Percentiles rank a stretch among this genome's conserved stretches.
Evolutionary conservation across 176 grass and related monocot species (phyloP).

Genomic region (Sorghum bicolor): DNA sequence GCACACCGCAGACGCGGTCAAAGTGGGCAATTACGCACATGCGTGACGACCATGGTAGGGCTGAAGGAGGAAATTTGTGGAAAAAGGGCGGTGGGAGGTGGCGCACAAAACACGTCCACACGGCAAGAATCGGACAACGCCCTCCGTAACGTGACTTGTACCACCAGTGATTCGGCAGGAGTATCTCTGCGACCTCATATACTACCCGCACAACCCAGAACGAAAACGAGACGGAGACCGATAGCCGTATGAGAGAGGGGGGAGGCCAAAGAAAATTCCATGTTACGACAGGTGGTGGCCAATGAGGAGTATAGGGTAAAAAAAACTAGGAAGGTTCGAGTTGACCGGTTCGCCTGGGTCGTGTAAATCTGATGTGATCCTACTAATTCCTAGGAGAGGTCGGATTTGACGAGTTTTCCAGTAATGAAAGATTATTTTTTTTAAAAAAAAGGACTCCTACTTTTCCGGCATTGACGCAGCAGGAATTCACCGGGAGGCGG

Average conservation of each 20-base stretch:
- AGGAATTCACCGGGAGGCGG: conserved; percentile 15
- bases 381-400: not conserved
- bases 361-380: conserved; percentile 8
- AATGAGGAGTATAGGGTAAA: not conserved
- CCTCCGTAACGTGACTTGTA: not conserved
- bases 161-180: not conserved
- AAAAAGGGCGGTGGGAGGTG: conserved; percentile 25
- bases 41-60: conserved; percentile 21
- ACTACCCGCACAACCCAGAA: not conserved
- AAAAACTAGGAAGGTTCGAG: not conserved
- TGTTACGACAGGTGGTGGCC: not conserved
- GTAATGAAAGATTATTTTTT: not conserved
- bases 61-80: conserved; percentile 17
- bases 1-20: conserved; percentile 33
- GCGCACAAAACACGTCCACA: conserved; percentile 29
- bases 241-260: not conserved
- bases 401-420: conserved; percentile 11
- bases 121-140: conserved; percentile 23
- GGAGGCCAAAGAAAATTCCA: not conserved
- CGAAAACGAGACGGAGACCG: not conserved
- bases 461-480: not conserved
- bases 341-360: not conserved
- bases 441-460: not conserved
- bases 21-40: conserved; percentile 44
- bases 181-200: not conserved